Evolutionary conservation across 345 rosid genomes (phyloP).

Genomic region (Eucalyptus marginata): DNA sequence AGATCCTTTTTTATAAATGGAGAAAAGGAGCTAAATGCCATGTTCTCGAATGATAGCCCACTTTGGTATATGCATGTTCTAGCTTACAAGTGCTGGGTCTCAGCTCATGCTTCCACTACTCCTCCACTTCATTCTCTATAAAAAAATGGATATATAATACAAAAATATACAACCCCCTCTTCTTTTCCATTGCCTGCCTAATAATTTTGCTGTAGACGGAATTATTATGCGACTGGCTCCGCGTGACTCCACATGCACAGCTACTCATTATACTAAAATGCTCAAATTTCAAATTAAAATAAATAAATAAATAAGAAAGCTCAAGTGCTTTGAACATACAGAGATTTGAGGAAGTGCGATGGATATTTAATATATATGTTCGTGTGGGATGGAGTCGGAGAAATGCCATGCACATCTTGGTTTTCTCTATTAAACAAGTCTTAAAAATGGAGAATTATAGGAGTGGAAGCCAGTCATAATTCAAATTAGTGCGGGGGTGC

Average conservation of each 20-base stretch:
- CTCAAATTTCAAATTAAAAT: not conserved
- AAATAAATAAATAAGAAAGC: too few relatives aligned
- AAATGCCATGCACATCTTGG: not conserved
- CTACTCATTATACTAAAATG: not conserved
- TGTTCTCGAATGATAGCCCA: constrained; percentile 10
- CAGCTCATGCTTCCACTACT: not conserved
- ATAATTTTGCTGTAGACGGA: not conserved
- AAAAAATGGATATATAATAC: not conserved
- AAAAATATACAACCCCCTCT: not conserved
- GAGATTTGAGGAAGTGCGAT: not conserved
- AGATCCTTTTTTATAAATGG: not conserved
- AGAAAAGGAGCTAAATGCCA: not conserved
- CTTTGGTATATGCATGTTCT: not conserved
- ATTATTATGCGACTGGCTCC: not conserved
- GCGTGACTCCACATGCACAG: constrained; percentile 18
- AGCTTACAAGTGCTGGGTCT: not conserved
- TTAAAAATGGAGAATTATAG: not conserved
- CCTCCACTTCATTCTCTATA: not conserved
- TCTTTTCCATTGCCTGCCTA: not conserved
- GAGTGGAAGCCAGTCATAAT: not conserved
- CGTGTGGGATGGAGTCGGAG: not conserved
- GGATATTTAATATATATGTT: not conserved
- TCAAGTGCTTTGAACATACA: not conserved
- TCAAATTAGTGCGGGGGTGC: not conserved
- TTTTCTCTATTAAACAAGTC: not conserved